A percentile compares a stretch with the other conserved stretches of the same genome.
Conservation (phyloP, 1,284 basidiomycete genomes). For the Sporisorium iseilematis-ciliati region DNA sequence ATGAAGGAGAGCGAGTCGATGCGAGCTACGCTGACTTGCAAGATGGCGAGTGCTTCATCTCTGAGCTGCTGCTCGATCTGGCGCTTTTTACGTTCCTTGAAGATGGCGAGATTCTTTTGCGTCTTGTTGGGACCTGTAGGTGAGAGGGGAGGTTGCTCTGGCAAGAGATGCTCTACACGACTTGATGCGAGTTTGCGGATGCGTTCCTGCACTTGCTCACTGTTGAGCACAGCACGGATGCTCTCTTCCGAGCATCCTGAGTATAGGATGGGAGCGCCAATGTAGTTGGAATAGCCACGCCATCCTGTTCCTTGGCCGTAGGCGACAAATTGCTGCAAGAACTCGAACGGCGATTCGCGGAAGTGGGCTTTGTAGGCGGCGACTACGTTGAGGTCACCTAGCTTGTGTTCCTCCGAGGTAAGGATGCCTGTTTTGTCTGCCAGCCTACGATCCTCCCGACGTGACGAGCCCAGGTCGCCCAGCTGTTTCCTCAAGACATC, state of each 20-base stretch:
- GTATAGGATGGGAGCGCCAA: slow-evolving; percentile 64
- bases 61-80: slow-evolving; percentile 61
- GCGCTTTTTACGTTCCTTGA: slow-evolving; percentile 55
- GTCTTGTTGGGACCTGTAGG: slow-evolving; percentile 42
- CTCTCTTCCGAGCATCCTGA: slow-evolving; percentile 52
- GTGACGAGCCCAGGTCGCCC: slow-evolving; percentile 39
- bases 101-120: slow-evolving; percentile 42
- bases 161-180: slow-evolving; percentile 52
- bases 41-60: slow-evolving; percentile 56
- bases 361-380: slow-evolving; percentile 65
- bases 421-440: slow-evolving; percentile 36
- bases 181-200: slow-evolving; percentile 53
- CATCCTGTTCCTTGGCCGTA: slow-evolving; percentile 64
- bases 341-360: slow-evolving; percentile 61
- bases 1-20: slow-evolving; percentile 61
- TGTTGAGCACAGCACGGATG: slow-evolving; percentile 57
- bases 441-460: slow-evolving; percentile 26
- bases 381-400: slow-evolving; percentile 63
- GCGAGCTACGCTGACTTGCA: slow-evolving; percentile 55
- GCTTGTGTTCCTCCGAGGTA: slow-evolving; percentile 46
- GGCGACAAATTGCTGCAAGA: slow-evolving; percentile 59
- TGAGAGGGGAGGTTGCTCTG: slow-evolving; percentile 28
- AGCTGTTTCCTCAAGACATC: slow-evolving; percentile 30
- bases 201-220: slow-evolving; percentile 58
- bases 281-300: slow-evolving; percentile 64